Percentiles rank a stretch among this genome's conserved stretches.
These are phyloP conservation scores for Apiospora rasikravindrae DNA, from an alignment of 2,329 filamentous ascomycete genomes.

Conservation along the genomic window DNA sequence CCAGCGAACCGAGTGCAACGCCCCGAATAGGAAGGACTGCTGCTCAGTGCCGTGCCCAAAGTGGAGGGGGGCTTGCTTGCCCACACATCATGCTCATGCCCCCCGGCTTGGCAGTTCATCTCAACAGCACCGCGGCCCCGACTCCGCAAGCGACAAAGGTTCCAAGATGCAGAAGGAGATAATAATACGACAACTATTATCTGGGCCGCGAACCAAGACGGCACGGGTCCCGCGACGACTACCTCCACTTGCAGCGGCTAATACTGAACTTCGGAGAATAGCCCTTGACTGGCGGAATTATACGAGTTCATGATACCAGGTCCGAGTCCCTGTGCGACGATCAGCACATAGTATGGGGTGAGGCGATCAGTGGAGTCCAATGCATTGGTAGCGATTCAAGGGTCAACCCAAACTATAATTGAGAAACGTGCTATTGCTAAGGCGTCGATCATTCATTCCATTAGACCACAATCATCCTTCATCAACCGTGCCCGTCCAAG, in stretches of 20 bases:
- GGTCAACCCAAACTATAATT: background rate
- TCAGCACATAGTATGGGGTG: background rate
- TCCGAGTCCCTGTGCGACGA: background rate
- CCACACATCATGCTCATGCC: background rate
- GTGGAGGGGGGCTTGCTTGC: background rate
- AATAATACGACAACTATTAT: background rate
- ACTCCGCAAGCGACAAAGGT: background rate
- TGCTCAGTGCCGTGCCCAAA: constrained; percentile 6
- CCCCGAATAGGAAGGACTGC: constrained; percentile 3
- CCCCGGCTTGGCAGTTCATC: background rate
- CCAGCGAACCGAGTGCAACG: background rate
- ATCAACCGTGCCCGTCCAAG: background rate
- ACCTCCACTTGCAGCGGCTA: background rate
- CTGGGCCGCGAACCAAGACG: background rate
- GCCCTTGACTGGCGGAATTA: background rate
- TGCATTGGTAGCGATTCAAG: background rate
- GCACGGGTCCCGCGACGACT: background rate
- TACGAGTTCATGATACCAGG: background rate
- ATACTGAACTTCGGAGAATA: background rate
- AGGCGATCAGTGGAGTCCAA: background rate
- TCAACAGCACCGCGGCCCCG: background rate
- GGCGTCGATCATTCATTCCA: background rate
- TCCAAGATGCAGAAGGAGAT: background rate
- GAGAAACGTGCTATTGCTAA: background rate
- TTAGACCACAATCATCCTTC: background rate